Conservation (phyloP, 2,329 filamentous ascomycete species). For the Aureobasidium mangrovei region DNA sequence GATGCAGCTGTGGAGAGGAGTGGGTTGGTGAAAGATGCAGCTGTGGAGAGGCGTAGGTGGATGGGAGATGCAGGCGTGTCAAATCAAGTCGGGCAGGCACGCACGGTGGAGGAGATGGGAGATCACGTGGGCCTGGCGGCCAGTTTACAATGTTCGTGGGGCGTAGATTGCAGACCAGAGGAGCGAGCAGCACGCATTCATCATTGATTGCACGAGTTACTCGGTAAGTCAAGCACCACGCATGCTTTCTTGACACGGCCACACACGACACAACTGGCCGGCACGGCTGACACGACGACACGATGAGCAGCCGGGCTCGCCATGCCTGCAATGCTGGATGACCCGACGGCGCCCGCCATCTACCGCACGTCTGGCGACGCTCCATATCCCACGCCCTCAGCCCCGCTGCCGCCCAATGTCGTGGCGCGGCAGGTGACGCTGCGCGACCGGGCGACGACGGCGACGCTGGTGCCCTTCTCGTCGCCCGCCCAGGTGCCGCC, state of each 20-base stretch:
- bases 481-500: slow-evolving; percentile 68
- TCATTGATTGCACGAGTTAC: no score
- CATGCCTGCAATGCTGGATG: slow-evolving; percentile 74
- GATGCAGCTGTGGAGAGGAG: no score
- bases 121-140: not conserved
- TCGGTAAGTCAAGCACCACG: no score
- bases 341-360: slow-evolving; percentile 61
- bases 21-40: no score
- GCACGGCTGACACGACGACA: not conserved
- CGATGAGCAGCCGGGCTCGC: not conserved
- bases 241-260: not conserved
- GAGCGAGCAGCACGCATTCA: no score
- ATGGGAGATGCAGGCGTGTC: not conserved
- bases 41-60: no score
- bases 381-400: slow-evolving; percentile 55
- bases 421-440: slow-evolving; percentile 69
- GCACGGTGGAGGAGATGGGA: not conserved
- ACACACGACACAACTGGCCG: not conserved
- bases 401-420: slow-evolving; percentile 60
- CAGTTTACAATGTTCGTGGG: no score
- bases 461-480: slow-evolving; percentile 74
- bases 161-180: no score
- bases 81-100: not conserved
- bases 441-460: slow-evolving; percentile 72
- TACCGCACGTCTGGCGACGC: slow-evolving; percentile 58